A percentile compares a stretch with the other conserved stretches of the same genome.
Evolutionary conservation across 1,284 basidiomycete species (phyloP).

Genomic region (Cronartium ribicola): DNA sequence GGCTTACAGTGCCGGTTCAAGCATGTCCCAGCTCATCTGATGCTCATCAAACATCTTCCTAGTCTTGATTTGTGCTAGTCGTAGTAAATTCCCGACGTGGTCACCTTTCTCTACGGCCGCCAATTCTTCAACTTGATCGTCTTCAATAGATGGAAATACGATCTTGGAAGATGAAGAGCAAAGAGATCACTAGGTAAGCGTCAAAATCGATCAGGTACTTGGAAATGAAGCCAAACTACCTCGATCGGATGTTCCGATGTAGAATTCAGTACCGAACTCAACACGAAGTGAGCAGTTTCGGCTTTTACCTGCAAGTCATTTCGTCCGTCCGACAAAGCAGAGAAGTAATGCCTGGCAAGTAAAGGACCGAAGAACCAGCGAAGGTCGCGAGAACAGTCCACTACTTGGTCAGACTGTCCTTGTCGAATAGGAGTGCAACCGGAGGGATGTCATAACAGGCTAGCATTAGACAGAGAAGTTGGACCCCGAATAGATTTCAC

Average conservation of each 20-base stretch:
- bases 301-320: neutral
- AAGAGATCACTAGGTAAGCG: neutral
- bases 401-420: neutral
- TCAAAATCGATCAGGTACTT: neutral
- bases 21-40: conserved; percentile 5
- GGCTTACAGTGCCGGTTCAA: conserved; percentile 9
- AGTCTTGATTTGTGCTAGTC: conserved; percentile 6
- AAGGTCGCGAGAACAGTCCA: conserved; percentile 2
- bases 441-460: neutral
- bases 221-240: neutral
- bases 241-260: neutral
- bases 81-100: neutral
- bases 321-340: neutral
- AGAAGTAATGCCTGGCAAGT: neutral
- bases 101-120: neutral
- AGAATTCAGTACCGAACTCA: neutral
- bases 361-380: conserved; percentile 6
- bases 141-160: conserved; percentile 5
- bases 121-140: conserved; percentile 7
- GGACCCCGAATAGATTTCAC: too few relatives aligned
- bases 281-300: conserved; percentile 7
- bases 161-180: neutral
- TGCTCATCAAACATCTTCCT: conserved; percentile 7
- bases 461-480: neutral
- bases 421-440: neutral